Evolutionary conservation across 257 asterid genomes (phyloP), one percentile per base, ranked within the genome.

Genomic region (Plantago major): DNA sequence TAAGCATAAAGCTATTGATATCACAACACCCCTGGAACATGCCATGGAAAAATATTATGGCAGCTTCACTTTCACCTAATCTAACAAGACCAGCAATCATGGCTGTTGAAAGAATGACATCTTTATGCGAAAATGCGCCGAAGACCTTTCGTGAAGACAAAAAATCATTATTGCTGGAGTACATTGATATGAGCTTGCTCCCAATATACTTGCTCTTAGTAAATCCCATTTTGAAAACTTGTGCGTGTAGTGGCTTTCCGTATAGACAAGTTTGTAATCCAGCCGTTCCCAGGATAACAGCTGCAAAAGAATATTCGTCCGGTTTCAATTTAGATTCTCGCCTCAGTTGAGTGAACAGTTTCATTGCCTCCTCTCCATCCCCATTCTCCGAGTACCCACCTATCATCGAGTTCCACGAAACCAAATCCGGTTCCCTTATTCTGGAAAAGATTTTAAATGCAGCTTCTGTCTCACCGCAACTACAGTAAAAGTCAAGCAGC

Each of bases 321-420:
- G 95, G 87, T 56, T 70, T 75, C 43, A 56, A 30, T 45, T 11
- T 19, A n/a, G 77, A 71, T n/a, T 52, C 61, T 42, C 62, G 69
- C 55, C 44, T 46, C 9, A 88, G 67, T 28, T 61, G 76, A 46
- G 84, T 66, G 22, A 85, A 88, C 78, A 82, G 65, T 48, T 33
- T 51, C 84, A 88, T 69, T 17, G 89, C 94, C 66, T 63, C 76
- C 46, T 58, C 75, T 42, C 95, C 90, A 60, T 82, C 85, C 69
- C 82, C 87, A 12, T 65, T 82, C 67, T 78, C 88, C 3, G 94
- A 80, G 74, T 40, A 88, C 28, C 98, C 95, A 18, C 91, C 62
- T 5, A 90, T 76, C 74, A 90, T 81, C 9, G 96, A 78, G 83
- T 90, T 88, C 96, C 98, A 90, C 15, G 98, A 85, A 67, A 88